Conservation (phyloP, 2,329 filamentous ascomycete species). For the Cytospora piceae region DNA sequence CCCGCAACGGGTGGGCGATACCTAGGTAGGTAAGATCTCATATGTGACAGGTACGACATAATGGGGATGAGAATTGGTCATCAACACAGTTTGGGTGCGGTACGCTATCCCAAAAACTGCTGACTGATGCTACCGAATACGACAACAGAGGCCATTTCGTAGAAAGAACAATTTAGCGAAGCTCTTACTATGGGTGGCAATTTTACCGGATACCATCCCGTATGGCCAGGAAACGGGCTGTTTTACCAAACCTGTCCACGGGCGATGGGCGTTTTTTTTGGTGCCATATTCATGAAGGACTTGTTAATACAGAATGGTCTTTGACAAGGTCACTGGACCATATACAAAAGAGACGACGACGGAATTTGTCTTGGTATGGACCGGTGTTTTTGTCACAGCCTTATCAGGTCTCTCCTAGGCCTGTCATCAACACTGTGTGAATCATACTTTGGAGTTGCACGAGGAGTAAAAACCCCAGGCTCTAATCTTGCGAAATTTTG, state of each 20-base stretch:
- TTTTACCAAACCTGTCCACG: not conserved
- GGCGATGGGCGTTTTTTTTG: not conserved
- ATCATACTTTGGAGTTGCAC: not conserved
- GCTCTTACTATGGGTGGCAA: not conserved
- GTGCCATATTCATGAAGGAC: not conserved
- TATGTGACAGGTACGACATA: not conserved
- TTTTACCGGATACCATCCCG: not conserved
- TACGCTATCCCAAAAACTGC: not conserved
- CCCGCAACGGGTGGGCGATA: not conserved
- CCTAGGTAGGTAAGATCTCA: too few species aligned
- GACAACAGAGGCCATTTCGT: not conserved
- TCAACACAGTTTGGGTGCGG: not conserved
- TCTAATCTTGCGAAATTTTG: too few species aligned
- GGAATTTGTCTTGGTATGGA: too few species aligned
- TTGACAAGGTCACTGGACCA: not conserved
- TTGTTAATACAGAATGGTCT: not conserved
- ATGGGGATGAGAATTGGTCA: not conserved
- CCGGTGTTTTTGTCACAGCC: too few species aligned
- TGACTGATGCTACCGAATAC: not conserved
- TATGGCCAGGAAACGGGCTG: not conserved
- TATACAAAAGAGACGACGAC: too few species aligned
- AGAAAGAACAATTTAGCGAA: not conserved
- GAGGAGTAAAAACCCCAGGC: not conserved
- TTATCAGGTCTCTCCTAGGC: not conserved
- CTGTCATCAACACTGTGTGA: too few species aligned